Evolutionary conservation across 1,139 yeast genomes (phyloP), one percentile per base, ranked within the genome.

Genomic region (Geotrichum citri-aurantii): DNA sequence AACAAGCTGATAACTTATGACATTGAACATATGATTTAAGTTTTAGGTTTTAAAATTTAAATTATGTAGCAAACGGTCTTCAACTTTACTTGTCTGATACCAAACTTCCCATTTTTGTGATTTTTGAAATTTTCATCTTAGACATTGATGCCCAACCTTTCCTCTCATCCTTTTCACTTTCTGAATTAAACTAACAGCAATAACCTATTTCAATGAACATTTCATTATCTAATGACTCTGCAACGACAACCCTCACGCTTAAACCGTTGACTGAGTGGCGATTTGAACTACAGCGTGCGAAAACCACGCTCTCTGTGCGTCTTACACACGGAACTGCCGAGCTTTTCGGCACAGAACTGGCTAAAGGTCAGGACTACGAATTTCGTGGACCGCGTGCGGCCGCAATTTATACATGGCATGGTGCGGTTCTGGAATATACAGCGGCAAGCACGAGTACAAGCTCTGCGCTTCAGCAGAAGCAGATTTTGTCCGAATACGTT

Each of bases 261-360:
- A 52, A 55, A 5, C 59, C 62, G 1, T 50, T 55, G 17, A 52
- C 56, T 19, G 62, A 59, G 50, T 59, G 62, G 62, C 59, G 60
- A 21, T 59, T 59, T 46, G 60, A 59, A 29, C 51, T 59, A 4
- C 62, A 58, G 11, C 44, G 44, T 17, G 53, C 55, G 29, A 48
- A 55, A 57, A 52, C 60, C 3, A 53, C 55, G 47, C 52, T 56
- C 27, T 49, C 57, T 17, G 55, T 59, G 49, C 55, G 50, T 26
- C 70, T 79, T 11, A 63, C 74, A 2, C 75, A 77, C 7, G 99
- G 99, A 1, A 79, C 85, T 1, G 97, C 89, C 1, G 99, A 93
- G 73, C 80, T 92, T 21, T 90, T 88, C 73, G 99, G 99, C 26
- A 90, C 97, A 1, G 99, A 93, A 69, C 79, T 93, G 40, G 89